These are phyloP conservation scores for Zygotorulaspora sp. DNA, from an alignment of 805 yeast genomes.

Conservation along the genomic window DNA sequence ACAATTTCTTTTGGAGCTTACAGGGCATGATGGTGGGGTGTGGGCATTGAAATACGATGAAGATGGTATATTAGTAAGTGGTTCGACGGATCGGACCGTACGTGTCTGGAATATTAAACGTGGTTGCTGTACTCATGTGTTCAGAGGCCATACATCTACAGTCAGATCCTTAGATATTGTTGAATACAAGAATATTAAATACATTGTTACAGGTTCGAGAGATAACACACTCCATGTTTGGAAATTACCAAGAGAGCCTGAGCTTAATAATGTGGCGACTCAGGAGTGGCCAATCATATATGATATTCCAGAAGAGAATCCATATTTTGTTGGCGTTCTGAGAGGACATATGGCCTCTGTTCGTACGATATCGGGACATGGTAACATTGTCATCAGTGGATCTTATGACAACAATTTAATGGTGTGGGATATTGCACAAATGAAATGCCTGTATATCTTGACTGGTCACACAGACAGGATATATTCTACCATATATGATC, in stretches of 20 bases:
- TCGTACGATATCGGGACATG: slow-evolving; percentile 81
- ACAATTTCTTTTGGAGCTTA: slow-evolving; percentile 51
- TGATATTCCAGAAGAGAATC: slow-evolving; percentile 41
- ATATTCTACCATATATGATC: slow-evolving; percentile 82
- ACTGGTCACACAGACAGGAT: slow-evolving; percentile 84
- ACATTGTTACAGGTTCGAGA: slow-evolving; percentile 83
- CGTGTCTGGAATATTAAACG: slow-evolving; percentile 87
- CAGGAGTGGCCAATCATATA: slow-evolving; percentile 38
- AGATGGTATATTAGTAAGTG: slow-evolving; percentile 70
- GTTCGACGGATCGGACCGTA: slow-evolving; percentile 91
- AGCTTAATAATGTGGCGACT: slow-evolving; percentile 42
- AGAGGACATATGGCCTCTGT: slow-evolving; percentile 78
- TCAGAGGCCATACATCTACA: slow-evolving; percentile 88
- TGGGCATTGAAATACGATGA: slow-evolving; percentile 95
- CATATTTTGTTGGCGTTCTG: slow-evolving; percentile 63
- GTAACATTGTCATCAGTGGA: slow-evolving; percentile 79
- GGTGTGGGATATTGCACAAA: slow-evolving; percentile 84
- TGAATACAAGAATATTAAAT: slow-evolving; percentile 61
- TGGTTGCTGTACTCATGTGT: slow-evolving; percentile 85
- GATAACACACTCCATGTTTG: slow-evolving; percentile 81
- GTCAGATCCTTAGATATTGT: slow-evolving; percentile 86
- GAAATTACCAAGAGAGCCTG: slow-evolving; percentile 56
- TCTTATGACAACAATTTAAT: slow-evolving; percentile 86
- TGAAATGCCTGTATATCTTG: slow-evolving; percentile 66
- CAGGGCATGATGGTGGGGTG: slow-evolving; percentile 96